phyloP scores from a whole-genome alignment of 2,329 filamentous ascomycete species.

The Boeremia exigua region DNA sequence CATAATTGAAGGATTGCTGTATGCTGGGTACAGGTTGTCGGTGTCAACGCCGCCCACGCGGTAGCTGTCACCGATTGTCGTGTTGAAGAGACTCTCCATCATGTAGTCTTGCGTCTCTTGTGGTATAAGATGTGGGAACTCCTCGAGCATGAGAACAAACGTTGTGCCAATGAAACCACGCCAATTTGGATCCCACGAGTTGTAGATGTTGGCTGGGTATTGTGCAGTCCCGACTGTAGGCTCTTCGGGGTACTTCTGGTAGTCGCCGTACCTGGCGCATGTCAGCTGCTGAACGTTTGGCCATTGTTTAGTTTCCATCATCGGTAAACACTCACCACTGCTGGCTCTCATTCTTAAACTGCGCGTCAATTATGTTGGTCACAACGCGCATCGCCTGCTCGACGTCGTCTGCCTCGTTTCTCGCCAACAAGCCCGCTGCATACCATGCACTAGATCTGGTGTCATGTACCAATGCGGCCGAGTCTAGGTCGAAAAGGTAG shows the following conservation, averaged over 20 bases:
- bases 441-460: constrained; percentile 67
- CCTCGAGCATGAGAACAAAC: constrained; percentile 64
- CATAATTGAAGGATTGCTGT: constrained; percentile 68
- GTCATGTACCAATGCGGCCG: constrained; percentile 60
- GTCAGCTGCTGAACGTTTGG: background rate
- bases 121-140: constrained; percentile 59
- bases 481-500: constrained; percentile 61
- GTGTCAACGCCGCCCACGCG: constrained; percentile 65
- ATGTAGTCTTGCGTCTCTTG: constrained; percentile 53
- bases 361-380: constrained; percentile 59
- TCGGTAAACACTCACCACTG: constrained; percentile 58
- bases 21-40: constrained; percentile 68
- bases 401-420: constrained; percentile 59
- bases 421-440: constrained; percentile 62
- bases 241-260: constrained; percentile 63
- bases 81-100: constrained; percentile 60
- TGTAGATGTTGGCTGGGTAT: constrained; percentile 61
- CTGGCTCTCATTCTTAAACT: constrained; percentile 59
- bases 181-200: constrained; percentile 70
- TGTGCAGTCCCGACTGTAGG: constrained; percentile 60
- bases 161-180: constrained; percentile 67
- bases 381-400: constrained; percentile 61
- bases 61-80: constrained; percentile 65
- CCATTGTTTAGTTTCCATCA: too few relatives aligned
- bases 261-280: constrained; percentile 54